A percentile compares a stretch with the other conserved stretches of the same genome.
phyloP scores from a whole-genome alignment of 371 early-diverging fungal genomes.

The Saksenaea vasiformis region DNA sequence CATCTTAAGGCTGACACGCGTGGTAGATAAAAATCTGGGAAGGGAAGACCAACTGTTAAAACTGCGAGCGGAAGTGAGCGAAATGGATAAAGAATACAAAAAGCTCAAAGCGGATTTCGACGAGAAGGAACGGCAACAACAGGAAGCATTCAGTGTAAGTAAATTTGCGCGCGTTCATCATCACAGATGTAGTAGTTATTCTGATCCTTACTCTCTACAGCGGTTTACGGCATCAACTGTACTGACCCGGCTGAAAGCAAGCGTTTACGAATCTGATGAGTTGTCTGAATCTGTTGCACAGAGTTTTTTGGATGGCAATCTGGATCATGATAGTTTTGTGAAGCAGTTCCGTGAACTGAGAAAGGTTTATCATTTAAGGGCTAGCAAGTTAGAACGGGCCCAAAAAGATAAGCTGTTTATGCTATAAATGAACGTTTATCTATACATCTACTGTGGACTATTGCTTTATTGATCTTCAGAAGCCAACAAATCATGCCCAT shows the following conservation, averaged over 20 bases:
- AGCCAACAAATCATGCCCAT: too few relatives aligned
- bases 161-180: neutral
- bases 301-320: slow-evolving; percentile 60
- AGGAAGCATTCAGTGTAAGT: slow-evolving; percentile 60
- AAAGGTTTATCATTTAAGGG: slow-evolving; percentile 65
- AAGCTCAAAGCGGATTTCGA: slow-evolving; percentile 42
- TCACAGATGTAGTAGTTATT: neutral
- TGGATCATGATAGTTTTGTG: slow-evolving; percentile 61
- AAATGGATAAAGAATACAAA: slow-evolving; percentile 39
- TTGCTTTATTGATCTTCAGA: too few relatives aligned
- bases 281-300: slow-evolving; percentile 63
- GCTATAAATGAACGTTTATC: slow-evolving; percentile 10
- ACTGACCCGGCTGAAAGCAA: slow-evolving; percentile 54
- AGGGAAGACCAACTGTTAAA: slow-evolving; percentile 47
- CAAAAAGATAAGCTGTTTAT: slow-evolving; percentile 40
- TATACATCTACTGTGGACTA: too few relatives aligned
- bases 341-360: slow-evolving; percentile 61
- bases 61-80: slow-evolving; percentile 40
- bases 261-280: slow-evolving; percentile 63
- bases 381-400: slow-evolving; percentile 60
- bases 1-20: neutral
- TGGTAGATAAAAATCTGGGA: slow-evolving; percentile 51
- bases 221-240: slow-evolving; percentile 62
- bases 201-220: slow-evolving; percentile 21
- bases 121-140: slow-evolving; percentile 52